Evolutionary conservation across 2,329 filamentous ascomycete genomes (phyloP).

Genomic region (Dissoconium aciculare): DNA sequence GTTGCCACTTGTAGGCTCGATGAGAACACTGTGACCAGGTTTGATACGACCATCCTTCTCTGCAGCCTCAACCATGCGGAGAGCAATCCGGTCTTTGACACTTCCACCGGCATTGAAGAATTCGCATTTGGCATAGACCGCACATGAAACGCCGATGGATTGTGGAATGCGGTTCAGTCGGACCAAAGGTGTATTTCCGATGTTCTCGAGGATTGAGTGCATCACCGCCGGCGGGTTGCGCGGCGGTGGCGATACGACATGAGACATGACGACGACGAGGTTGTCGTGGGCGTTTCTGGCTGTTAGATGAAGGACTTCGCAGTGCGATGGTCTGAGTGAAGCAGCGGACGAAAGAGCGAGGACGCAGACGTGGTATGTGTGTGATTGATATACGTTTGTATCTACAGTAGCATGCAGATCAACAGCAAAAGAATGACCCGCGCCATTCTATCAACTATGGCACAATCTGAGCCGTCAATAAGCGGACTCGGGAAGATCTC

Average conservation of each 20-base stretch:
- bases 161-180: slow-evolving; percentile 85
- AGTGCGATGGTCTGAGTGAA: too few species aligned
- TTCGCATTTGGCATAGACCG: slow-evolving; percentile 27
- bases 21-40: slow-evolving; percentile 78
- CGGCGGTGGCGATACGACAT: slow-evolving; percentile 29
- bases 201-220: slow-evolving; percentile 65
- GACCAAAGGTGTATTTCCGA: slow-evolving; percentile 92
- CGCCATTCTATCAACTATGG: too few species aligned
- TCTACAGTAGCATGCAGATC: too few species aligned
- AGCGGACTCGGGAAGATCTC: too few species aligned
- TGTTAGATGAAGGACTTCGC: too few species aligned
- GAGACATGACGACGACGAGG: slow-evolving; percentile 18
- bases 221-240: slow-evolving; percentile 41
- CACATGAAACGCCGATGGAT: slow-evolving; percentile 70
- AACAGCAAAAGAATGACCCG: too few species aligned
- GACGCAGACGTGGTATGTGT: too few species aligned
- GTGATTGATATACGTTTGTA: too few species aligned
- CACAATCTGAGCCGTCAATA: too few species aligned
- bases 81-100: slow-evolving; percentile 82
- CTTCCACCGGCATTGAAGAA: slow-evolving; percentile 55
- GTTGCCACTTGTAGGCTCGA: slow-evolving; percentile 95
- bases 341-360: too few species aligned
- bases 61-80: slow-evolving; percentile 94
- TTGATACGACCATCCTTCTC: slow-evolving; percentile 86
- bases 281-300: too few species aligned